Conservation (phyloP, 495 filamentous ascomycete genomes). For the Trichoderma erinaceum region DNA sequence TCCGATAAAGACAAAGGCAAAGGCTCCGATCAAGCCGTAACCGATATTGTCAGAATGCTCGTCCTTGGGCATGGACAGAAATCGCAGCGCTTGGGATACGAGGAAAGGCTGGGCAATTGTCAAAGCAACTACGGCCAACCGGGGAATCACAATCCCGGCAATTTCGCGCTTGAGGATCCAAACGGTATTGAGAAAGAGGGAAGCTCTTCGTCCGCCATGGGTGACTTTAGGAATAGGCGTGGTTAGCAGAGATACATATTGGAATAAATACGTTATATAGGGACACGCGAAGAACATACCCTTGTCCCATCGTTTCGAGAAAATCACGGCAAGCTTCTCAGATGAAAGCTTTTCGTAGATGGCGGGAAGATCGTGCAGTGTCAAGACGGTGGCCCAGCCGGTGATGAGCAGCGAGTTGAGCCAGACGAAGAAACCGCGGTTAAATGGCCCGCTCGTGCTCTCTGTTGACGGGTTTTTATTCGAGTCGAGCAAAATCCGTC, state of each 20-base stretch:
- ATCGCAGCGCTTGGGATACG: slow-evolving; percentile 44
- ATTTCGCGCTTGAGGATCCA: slow-evolving; percentile 41
- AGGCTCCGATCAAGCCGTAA: slow-evolving; percentile 34
- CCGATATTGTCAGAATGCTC: slow-evolving; percentile 39
- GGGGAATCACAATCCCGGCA: slow-evolving; percentile 36
- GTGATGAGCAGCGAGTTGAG: slow-evolving; percentile 43
- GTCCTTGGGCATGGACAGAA: slow-evolving; percentile 39
- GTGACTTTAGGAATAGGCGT: slow-evolving; percentile 4
- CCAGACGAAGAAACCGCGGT: slow-evolving; percentile 47
- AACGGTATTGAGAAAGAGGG: slow-evolving; percentile 35
- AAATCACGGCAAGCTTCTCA: slow-evolving; percentile 28
- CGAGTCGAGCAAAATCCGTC: slow-evolving; percentile 27
- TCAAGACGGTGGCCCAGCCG: slow-evolving; percentile 34
- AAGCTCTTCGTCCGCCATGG: slow-evolving; percentile 21
- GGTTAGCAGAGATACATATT: too few relatives aligned
- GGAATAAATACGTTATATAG: too few relatives aligned
- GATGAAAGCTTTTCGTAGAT: slow-evolving; percentile 34
- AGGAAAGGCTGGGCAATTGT: slow-evolving; percentile 62
- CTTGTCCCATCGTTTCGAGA: slow-evolving; percentile 28
- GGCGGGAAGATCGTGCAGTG: slow-evolving; percentile 34
- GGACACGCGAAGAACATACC: slow-evolving; percentile 17
- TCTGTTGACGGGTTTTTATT: slow-evolving; percentile 25
- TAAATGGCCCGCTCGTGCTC: slow-evolving; percentile 43
- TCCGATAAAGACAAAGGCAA: slow-evolving; percentile 26
- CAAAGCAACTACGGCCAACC: slow-evolving; percentile 47